Conservation (phyloP, 352 stramenopile genomes). For the Pelagophyceae sp. region DNA sequence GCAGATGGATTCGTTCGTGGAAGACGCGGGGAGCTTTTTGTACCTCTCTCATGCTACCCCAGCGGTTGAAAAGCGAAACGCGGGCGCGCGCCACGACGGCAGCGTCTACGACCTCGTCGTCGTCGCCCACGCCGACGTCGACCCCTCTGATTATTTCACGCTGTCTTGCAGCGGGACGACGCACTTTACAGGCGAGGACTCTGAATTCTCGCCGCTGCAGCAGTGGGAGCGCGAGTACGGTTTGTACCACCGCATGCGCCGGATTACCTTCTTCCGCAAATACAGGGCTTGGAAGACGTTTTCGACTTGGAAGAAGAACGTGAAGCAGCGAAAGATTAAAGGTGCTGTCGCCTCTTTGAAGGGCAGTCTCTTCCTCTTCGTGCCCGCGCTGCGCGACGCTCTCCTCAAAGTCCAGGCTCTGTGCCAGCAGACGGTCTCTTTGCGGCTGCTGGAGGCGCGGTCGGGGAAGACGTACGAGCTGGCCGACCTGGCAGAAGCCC, state of each 20-base stretch:
- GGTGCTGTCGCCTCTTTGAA: constrained; percentile 67
- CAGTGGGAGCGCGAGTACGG: constrained; percentile 83
- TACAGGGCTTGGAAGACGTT: constrained; percentile 75
- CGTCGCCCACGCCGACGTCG: constrained; percentile 57
- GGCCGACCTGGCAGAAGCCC: constrained; percentile 61
- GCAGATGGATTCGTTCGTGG: constrained; percentile 30
- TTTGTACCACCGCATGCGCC: constrained; percentile 74
- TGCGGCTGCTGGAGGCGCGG: constrained; percentile 54
- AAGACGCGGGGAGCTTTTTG: constrained; percentile 31
- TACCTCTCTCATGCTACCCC: constrained; percentile 26
- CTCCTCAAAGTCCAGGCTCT: constrained; percentile 62
- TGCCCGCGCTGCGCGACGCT: constrained; percentile 63
- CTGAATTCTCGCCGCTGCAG: constrained; percentile 77
- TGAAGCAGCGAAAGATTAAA: constrained; percentile 70
- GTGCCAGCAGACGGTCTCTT: constrained; percentile 53
- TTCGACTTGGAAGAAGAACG: constrained; percentile 76
- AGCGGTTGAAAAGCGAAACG: no score
- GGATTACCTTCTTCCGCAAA: constrained; percentile 33
- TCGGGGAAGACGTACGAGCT: constrained; percentile 63
- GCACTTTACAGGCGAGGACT: constrained; percentile 70
- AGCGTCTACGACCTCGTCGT: constrained; percentile 34
- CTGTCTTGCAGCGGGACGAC: constrained; percentile 74
- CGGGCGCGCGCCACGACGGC: not conserved
- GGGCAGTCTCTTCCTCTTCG: constrained; percentile 72
- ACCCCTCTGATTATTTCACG: constrained; percentile 76